phyloP scores from a whole-genome alignment of 2,329 filamentous ascomycete genomes.

The Colletotrichum navitas region DNA sequence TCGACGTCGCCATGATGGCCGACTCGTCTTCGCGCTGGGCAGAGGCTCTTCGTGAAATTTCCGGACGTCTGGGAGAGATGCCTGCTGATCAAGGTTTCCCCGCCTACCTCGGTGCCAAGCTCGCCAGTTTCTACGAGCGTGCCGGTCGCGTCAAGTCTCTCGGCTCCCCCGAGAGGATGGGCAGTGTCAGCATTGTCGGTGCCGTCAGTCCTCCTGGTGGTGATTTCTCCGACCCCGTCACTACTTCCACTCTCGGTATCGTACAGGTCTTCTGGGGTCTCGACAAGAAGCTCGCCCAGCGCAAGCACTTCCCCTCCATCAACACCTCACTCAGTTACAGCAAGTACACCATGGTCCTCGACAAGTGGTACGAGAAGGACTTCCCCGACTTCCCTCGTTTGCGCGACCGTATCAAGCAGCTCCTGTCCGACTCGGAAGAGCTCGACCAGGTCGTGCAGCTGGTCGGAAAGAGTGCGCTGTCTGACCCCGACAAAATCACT shows the following conservation, averaged over 20 bases:
- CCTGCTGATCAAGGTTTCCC: conserved; percentile 99
- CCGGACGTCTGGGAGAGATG: conserved; percentile 99
- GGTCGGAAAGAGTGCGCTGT: conserved; percentile 96
- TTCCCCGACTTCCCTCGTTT: conserved; percentile 94
- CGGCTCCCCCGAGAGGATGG: conserved; percentile 88
- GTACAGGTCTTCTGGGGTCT: conserved; percentile 99
- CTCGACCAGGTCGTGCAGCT: conserved; percentile 98
- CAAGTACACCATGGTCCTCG: conserved; percentile 91
- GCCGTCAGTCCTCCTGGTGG: conserved; percentile 97
- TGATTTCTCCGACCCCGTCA: conserved; percentile 99
- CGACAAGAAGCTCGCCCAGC: conserved; percentile 98
- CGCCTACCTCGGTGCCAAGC: conserved; percentile 94
- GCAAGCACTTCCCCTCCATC: conserved; percentile 99
- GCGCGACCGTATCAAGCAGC: conserved; percentile 91
- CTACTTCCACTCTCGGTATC: conserved; percentile 91
- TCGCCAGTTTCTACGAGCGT: conserved; percentile 99
- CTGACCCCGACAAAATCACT: conserved; percentile 98
- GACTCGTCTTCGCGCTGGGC: conserved; percentile 99
- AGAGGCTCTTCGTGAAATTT: conserved; percentile 98
- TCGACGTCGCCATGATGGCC: conserved; percentile 99
- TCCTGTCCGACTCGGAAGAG: conserved; percentile 95
- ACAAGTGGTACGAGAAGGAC: conserved; percentile 95
- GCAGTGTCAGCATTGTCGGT: conserved; percentile 97
- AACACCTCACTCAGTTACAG: conserved; percentile 96
- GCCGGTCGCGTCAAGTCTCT: conserved; percentile 88